A percentile compares a stretch with the other conserved stretches of the same genome.
These are phyloP conservation scores for Corynespora cassiicola DNA, from an alignment of 2,329 filamentous ascomycete species.

Conservation along the genomic window DNA sequence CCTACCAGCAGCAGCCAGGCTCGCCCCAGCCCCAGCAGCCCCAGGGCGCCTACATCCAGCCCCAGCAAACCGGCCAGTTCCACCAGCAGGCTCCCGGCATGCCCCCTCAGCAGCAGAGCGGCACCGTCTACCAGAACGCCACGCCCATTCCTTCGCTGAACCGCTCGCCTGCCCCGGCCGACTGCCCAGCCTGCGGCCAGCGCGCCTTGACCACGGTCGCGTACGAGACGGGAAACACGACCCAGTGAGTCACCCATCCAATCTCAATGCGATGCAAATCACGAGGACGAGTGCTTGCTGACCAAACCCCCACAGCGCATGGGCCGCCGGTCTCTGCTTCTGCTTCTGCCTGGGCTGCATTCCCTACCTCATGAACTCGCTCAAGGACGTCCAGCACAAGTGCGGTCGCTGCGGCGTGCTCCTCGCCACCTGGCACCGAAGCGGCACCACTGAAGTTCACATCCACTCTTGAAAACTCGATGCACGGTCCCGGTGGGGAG, in stretches of 20 bases:
- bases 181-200: conserved; percentile 55
- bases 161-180: conserved; percentile 50
- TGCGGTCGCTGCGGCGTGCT: conserved; percentile 54
- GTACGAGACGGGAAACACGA: conserved; percentile 47
- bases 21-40: conserved; percentile 33
- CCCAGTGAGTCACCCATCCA: conserved; percentile 44
- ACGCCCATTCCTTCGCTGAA: conserved; percentile 41
- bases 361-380: conserved; percentile 54
- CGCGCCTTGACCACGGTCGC: conserved; percentile 46
- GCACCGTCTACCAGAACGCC: conserved; percentile 42
- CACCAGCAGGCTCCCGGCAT: conserved; percentile 33
- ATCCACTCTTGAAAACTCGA: conserved; percentile 44
- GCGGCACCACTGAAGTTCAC: conserved; percentile 54
- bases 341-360: conserved; percentile 55
- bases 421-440: conserved; percentile 58
- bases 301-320: conserved; percentile 47
- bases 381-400: conserved; percentile 58
- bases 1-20: conserved; percentile 21
- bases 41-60: conserved; percentile 24
- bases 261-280: too few species aligned
- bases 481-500: too few species aligned
- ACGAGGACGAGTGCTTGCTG: too few species aligned
- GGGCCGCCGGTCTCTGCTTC: conserved; percentile 54
- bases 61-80: conserved; percentile 15
- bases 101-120: conserved; percentile 41